phyloP scores from a whole-genome alignment of 1,284 basidiomycete species.

The Gymnopus androsaceus region DNA sequence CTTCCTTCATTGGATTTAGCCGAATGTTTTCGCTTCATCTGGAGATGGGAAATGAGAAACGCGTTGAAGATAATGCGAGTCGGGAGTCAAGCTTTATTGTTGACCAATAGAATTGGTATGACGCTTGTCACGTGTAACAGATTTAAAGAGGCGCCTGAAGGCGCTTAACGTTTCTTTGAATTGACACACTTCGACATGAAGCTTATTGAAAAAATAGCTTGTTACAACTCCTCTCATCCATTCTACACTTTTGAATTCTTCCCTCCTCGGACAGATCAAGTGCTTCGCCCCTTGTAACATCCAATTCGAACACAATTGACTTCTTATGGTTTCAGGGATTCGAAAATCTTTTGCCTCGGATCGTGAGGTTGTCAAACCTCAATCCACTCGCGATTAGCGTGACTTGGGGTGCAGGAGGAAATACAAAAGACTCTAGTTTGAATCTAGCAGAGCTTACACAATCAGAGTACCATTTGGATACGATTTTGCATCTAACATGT shows the following conservation, averaged over 20 bases:
- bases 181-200: conserved; percentile 60
- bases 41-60: neutral
- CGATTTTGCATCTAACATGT: conserved; percentile 94
- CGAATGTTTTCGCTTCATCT: conserved; percentile 1
- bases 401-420: conserved; percentile 97
- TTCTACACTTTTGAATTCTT: conserved; percentile 96
- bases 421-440: conserved; percentile 85
- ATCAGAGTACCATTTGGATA: conserved; percentile 74
- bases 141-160: no score
- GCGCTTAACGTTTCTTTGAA: no score
- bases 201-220: conserved; percentile 63
- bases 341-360: conserved; percentile 82
- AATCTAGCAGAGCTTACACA: conserved; percentile 81
- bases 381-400: conserved; percentile 83
- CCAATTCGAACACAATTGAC: conserved; percentile 16
- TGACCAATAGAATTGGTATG: no score
- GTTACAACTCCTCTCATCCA: conserved; percentile 46
- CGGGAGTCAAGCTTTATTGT: no score
- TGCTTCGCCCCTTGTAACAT: conserved; percentile 28
- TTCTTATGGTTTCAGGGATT: conserved; percentile 59
- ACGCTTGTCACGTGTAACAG: no score
- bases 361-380: conserved; percentile 69
- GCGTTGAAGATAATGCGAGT: neutral
- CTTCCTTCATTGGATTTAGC: neutral
- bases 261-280: conserved; percentile 90